A percentile compares a stretch with the other conserved stretches of the same genome.
These are phyloP conservation scores for Botrytis fragariae DNA, from an alignment of 2,329 filamentous ascomycete species.

Conservation along the genomic window DNA sequence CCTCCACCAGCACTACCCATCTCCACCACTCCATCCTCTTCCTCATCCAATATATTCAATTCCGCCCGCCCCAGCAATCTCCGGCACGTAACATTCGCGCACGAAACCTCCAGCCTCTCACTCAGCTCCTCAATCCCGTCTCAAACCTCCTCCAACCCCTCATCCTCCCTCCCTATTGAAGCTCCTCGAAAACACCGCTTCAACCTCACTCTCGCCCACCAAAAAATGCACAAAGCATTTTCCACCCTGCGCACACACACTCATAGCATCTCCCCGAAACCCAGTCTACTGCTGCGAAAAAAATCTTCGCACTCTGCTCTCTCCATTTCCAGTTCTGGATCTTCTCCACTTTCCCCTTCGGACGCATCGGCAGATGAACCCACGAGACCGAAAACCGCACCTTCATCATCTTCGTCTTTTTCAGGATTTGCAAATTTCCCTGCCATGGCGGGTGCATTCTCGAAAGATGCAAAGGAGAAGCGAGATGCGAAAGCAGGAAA, in stretches of 20 bases:
- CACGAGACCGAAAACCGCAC: not conserved
- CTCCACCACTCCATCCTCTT: not conserved
- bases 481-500: not conserved
- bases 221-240: not conserved
- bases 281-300: not conserved
- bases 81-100: not conserved
- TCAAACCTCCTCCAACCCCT: accelerated
- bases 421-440: no score
- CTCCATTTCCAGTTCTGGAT: not conserved
- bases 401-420: not conserved
- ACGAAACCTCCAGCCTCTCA: not conserved
- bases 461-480: no score
- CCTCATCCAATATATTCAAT: not conserved
- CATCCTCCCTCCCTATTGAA: not conserved
- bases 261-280: not conserved
- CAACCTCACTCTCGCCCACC: not conserved
- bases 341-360: accelerated
- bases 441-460: not conserved
- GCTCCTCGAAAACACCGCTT: not conserved
- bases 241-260: not conserved
- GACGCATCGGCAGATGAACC: not conserved
- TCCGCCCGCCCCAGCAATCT: not conserved
- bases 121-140: not conserved
- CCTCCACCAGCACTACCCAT: not conserved
- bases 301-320: accelerated